These are phyloP conservation scores for Capsicum rhomboideum DNA, from an alignment of 257 asterid species.

Conservation along the genomic window DNA sequence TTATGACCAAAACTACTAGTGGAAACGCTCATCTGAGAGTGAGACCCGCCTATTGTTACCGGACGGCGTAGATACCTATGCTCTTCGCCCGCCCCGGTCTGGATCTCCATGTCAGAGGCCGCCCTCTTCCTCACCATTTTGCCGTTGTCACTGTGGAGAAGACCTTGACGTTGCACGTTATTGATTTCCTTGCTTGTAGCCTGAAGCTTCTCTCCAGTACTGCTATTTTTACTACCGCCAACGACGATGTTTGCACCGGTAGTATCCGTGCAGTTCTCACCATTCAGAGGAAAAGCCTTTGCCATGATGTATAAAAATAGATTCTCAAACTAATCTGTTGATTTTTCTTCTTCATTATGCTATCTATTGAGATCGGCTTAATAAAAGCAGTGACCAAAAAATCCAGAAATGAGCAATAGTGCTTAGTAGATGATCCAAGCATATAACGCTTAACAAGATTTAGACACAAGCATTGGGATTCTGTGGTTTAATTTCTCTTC, in stretches of 20 bases:
- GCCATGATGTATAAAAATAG: slow-evolving; percentile 10
- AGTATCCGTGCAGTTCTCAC: slow-evolving; percentile 2
- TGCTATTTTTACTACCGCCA: not conserved
- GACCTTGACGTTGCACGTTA: slow-evolving; percentile 3
- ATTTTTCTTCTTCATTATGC: not conserved
- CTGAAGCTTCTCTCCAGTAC: slow-evolving; percentile 5
- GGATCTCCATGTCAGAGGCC: slow-evolving; percentile 75
- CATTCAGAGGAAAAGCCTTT: slow-evolving; percentile 33
- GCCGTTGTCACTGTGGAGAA: not conserved
- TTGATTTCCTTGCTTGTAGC: not conserved
- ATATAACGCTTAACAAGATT: slow-evolving; percentile 42
- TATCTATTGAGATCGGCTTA: not conserved
- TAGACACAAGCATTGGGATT: slow-evolving; percentile 70
- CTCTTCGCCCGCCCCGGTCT: slow-evolving; percentile 11
- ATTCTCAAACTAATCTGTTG: not conserved
- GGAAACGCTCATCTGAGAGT: not conserved
- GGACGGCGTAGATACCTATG: slow-evolving; percentile 49
- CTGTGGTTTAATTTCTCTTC: slow-evolving; percentile 18
- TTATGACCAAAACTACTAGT: not conserved
- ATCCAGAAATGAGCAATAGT: not conserved
- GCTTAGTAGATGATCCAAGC: slow-evolving; percentile 41
- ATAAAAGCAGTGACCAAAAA: not conserved
- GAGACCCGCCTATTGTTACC: slow-evolving; percentile 1
- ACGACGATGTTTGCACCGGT: not conserved
- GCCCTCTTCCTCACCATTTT: slow-evolving; percentile 70